phyloP scores from a whole-genome alignment of 202 grass and related monocot species.

The Thinopyrum obtusiflorum region DNA sequence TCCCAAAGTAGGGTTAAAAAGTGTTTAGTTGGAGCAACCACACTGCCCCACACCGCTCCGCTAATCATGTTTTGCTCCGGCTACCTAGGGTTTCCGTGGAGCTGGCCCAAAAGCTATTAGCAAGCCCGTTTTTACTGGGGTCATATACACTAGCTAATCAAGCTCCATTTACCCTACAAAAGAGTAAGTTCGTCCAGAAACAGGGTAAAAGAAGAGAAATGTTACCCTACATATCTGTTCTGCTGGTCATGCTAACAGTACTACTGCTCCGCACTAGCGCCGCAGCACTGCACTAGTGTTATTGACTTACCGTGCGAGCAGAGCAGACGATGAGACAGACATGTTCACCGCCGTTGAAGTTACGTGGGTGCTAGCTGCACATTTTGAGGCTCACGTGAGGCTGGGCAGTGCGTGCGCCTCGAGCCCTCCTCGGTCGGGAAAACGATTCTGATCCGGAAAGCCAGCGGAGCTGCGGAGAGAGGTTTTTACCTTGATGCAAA shows the following conservation, averaged over 20 bases:
- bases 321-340: background rate
- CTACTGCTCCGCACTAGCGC: too few relatives aligned
- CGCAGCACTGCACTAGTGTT: too few relatives aligned
- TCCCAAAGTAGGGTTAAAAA: slow-evolving; percentile 48
- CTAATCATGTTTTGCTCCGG: slow-evolving; percentile 26
- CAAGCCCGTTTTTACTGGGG: background rate
- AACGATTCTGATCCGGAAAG: background rate
- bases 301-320: background rate
- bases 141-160: background rate
- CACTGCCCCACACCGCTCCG: background rate
- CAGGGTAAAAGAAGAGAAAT: too few relatives aligned
- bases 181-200: too few relatives aligned
- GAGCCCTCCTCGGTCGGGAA: background rate
- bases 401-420: background rate
- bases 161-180: background rate
- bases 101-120: too few relatives aligned
- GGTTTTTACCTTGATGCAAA: background rate
- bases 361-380: background rate
- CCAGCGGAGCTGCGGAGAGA: background rate
- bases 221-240: too few relatives aligned
- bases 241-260: too few relatives aligned
- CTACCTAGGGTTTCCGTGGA: background rate
- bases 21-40: slow-evolving; percentile 35
- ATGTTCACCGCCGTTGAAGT: slow-evolving; percentile 8
- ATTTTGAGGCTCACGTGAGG: slow-evolving; percentile 6